Evolutionary conservation across 371 early-diverging fungal species (phyloP).

Genomic region (Mucor mucedo): DNA sequence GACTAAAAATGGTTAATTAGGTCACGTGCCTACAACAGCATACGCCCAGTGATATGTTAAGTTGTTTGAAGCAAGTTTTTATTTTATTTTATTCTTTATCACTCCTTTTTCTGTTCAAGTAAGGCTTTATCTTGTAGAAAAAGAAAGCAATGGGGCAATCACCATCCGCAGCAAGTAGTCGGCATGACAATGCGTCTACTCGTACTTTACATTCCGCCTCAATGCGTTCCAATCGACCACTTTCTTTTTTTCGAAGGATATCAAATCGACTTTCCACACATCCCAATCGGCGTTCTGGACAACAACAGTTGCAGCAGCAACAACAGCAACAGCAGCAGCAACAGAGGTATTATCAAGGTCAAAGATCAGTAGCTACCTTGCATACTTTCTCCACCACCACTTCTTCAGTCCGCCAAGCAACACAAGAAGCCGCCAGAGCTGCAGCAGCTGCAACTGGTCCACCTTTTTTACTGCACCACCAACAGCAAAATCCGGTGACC

Average conservation of each 20-base stretch:
- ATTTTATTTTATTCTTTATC: not conserved
- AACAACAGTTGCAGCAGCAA: slow-evolving; percentile 14
- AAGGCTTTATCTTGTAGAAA: not conserved
- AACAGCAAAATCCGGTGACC: not conserved
- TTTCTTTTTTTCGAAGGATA: slow-evolving; percentile 26
- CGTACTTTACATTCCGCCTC: slow-evolving; percentile 34
- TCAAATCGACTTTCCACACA: slow-evolving; percentile 26
- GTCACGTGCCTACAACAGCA: not conserved
- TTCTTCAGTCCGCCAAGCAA: slow-evolving; percentile 25
- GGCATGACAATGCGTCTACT: slow-evolving; percentile 31
- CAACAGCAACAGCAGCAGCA: not conserved
- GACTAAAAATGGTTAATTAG: not conserved
- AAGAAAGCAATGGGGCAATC: slow-evolving; percentile 18
- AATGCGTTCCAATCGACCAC: slow-evolving; percentile 18
- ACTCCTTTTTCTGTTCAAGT: not conserved
- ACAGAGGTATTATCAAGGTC: too few relatives aligned
- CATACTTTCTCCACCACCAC: slow-evolving; percentile 23
- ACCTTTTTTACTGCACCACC: slow-evolving; percentile 7
- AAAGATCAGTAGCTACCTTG: too few relatives aligned
- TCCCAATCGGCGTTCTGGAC: slow-evolving; percentile 14
- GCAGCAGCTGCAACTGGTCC: slow-evolving; percentile 31
- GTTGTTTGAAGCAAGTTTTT: not conserved
- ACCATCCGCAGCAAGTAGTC: slow-evolving; percentile 6
- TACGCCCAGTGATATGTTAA: not conserved
- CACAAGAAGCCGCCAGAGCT: slow-evolving; percentile 26